These are phyloP conservation scores for Fistulifera solaris DNA, from an alignment of 108 stramenopile genomes.

Conservation along the genomic window DNA sequence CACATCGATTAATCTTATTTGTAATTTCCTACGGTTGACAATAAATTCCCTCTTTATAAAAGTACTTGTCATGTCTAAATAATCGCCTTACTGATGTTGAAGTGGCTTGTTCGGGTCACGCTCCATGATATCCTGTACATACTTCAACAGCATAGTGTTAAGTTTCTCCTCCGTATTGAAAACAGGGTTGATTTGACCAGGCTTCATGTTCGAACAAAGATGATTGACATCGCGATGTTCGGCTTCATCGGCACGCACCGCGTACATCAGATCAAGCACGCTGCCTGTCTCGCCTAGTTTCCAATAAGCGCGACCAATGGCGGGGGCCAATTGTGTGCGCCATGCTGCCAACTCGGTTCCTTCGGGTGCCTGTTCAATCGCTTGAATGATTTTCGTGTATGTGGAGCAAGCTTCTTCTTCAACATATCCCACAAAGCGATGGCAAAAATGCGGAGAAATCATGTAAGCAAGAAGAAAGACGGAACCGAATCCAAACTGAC, in stretches of 20 bases:
- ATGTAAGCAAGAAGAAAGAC: conserved; percentile 80
- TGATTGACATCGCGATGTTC: conserved; percentile 95
- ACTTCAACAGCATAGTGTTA: conserved; percentile 56
- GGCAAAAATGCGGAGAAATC: conserved; percentile 82
- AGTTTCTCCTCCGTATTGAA: conserved; percentile 60
- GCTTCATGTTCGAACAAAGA: conserved; percentile 36
- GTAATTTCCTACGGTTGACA: no score
- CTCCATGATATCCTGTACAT: conserved; percentile 69
- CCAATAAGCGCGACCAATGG: conserved; percentile 76
- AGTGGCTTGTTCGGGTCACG: conserved; percentile 5
- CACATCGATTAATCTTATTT: no score
- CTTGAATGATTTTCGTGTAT: conserved; percentile 85
- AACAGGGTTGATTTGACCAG: conserved; percentile 56
- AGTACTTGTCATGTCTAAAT: no score
- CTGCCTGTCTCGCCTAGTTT: conserved; percentile 81
- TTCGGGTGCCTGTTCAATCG: conserved; percentile 73
- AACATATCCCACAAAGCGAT: conserved; percentile 96
- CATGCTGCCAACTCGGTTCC: conserved; percentile 72
- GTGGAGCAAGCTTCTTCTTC: conserved; percentile 89
- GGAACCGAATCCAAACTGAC: conserved; percentile 76
- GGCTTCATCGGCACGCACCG: conserved; percentile 89
- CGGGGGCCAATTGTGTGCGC: conserved; percentile 60
- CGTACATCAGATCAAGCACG: conserved; percentile 84
- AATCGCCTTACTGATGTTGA: no score
- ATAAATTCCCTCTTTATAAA: no score